phyloP scores from a whole-genome alignment of 768 basidiomycete species.

The Collybiopsis luxurians region DNA sequence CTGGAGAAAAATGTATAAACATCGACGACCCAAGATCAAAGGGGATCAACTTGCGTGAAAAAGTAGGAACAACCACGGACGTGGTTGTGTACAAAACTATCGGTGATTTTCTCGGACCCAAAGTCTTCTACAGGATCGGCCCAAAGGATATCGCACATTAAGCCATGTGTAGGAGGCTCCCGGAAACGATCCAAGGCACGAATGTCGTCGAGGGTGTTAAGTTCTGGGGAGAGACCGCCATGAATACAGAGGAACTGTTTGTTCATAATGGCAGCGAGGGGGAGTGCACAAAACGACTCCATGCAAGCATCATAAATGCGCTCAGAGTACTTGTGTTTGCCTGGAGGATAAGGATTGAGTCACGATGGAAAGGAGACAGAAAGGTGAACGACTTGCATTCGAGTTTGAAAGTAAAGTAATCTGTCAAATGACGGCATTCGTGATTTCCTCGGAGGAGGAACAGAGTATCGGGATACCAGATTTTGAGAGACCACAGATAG shows the following conservation, averaged over 20 bases:
- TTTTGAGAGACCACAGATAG: slow-evolving; percentile 97
- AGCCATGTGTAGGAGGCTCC: slow-evolving; percentile 93
- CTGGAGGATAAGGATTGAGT: slow-evolving; percentile 35
- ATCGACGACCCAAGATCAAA: slow-evolving; percentile 6
- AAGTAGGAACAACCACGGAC: slow-evolving; percentile 97
- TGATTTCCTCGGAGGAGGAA: slow-evolving; percentile 98
- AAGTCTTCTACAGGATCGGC: slow-evolving; percentile 98
- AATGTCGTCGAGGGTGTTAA: slow-evolving; percentile 94
- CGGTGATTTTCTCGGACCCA: slow-evolving; percentile 87
- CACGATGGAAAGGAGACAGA: not conserved
- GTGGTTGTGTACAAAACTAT: slow-evolving; percentile 93
- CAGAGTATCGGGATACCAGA: slow-evolving; percentile 97
- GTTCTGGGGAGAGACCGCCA: slow-evolving; percentile 92
- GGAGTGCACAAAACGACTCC: slow-evolving; percentile 95
- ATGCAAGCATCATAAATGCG: slow-evolving; percentile 96
- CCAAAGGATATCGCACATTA: slow-evolving; percentile 99
- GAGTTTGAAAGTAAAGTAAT: slow-evolving; percentile 98
- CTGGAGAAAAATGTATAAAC: slow-evolving; percentile 46
- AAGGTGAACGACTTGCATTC: slow-evolving; percentile 65
- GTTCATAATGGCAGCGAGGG: slow-evolving; percentile 97
- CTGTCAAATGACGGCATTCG: slow-evolving; percentile 97
- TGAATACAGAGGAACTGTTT: slow-evolving; percentile 99
- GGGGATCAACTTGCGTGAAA: slow-evolving; percentile 46
- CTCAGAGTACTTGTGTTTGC: slow-evolving; percentile 99
- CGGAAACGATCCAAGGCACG: slow-evolving; percentile 96